Evolutionary conservation across 129 eudicot genomes (phyloP).

Genomic region (Flaveria linearis): DNA sequence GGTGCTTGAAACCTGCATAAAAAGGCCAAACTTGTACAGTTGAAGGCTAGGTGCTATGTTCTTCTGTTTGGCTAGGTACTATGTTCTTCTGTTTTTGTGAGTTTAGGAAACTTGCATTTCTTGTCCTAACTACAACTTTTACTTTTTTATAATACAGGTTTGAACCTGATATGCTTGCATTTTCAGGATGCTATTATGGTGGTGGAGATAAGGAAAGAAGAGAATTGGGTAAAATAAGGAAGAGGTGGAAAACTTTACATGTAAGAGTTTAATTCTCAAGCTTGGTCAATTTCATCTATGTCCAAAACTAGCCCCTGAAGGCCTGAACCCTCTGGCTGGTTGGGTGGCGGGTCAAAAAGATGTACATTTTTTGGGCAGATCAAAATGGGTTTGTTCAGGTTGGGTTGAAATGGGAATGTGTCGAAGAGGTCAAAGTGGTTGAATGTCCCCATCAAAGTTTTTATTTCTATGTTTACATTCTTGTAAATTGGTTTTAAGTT

Average conservation of each 20-base stretch:
- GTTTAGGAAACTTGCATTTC: constrained; percentile 25
- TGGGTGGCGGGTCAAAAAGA: not conserved
- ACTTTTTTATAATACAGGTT: constrained; percentile 55
- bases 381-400: not conserved
- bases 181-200: constrained; percentile 95
- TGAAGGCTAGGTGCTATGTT: not conserved
- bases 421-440: constrained; percentile 5
- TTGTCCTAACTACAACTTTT: constrained; percentile 32
- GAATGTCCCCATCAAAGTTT: not conserved
- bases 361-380: not conserved
- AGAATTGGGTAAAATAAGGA: constrained; percentile 73
- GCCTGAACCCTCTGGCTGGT: not conserved
- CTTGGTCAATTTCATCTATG: constrained; percentile 9
- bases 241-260: constrained; percentile 96
- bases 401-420: not conserved
- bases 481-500: not conserved
- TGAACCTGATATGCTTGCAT: constrained; percentile 98
- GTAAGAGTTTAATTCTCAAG: constrained; percentile 44
- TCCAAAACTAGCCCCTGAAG: not conserved
- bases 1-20: constrained; percentile 18
- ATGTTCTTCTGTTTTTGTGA: not conserved
- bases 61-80: not conserved
- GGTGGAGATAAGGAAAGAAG: constrained; percentile 86
- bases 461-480: not conserved
- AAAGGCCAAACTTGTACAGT: not conserved